Percentiles rank a stretch among this genome's conserved stretches.
phyloP scores from a whole-genome alignment of 257 asterid species.

The Solanum gracilifrons region DNA sequence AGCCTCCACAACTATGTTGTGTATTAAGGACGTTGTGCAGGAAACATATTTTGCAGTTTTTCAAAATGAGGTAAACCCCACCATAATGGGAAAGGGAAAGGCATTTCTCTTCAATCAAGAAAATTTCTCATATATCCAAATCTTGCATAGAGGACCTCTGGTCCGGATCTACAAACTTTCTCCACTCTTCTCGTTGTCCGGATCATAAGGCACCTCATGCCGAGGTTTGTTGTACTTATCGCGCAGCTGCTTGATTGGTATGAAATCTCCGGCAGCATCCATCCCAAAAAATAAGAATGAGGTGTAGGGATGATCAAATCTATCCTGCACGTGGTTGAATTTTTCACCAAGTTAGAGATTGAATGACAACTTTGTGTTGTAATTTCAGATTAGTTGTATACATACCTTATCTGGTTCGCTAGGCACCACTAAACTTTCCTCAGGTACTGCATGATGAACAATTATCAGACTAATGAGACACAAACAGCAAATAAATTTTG shows the following conservation, averaged over 20 bases:
- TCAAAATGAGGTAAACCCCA: not conserved
- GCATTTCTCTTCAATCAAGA: not conserved
- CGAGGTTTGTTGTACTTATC: slow-evolving; percentile 81
- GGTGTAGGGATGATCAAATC: slow-evolving; percentile 82
- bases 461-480: not conserved
- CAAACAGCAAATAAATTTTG: not conserved
- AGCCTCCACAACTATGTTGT: not conserved
- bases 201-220: slow-evolving; percentile 70
- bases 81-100: not conserved
- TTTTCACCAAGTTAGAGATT: not conserved
- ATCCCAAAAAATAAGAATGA: slow-evolving; percentile 80
- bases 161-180: slow-evolving; percentile 24
- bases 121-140: not conserved
- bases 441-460: slow-evolving; percentile 58
- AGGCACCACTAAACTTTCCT: slow-evolving; percentile 63
- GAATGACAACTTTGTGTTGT: not conserved
- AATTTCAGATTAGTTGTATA: not conserved
- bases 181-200: slow-evolving; percentile 32
- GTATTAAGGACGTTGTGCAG: not conserved
- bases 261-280: slow-evolving; percentile 88
- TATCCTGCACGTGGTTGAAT: slow-evolving; percentile 27
- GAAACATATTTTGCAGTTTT: not conserved
- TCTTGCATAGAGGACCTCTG: not conserved
- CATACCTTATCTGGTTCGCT: slow-evolving; percentile 51
- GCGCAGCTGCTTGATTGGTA: slow-evolving; percentile 85